Evolutionary conservation across 1,284 basidiomycete genomes (phyloP), one percentile per base, ranked within the genome.

Genomic region (Cryptococcus sp.): DNA sequence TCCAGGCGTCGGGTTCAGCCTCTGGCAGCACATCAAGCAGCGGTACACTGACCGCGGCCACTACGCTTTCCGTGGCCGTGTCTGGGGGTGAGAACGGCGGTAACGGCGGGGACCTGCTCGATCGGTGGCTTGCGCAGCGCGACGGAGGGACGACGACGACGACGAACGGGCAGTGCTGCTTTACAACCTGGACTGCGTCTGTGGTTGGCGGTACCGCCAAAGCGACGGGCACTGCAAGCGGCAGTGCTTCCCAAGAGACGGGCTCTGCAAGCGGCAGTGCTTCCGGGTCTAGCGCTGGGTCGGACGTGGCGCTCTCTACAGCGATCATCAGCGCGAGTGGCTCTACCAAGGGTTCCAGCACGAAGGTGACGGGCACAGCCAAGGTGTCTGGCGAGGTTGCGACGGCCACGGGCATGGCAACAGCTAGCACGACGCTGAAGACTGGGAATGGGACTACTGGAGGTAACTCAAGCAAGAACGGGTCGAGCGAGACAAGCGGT

Each of bases 91-190:
- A 55, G 8, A 28, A 36, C 18, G 24, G 23, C 20, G 33, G 40
- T 16, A 56, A 49, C 38, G 53, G 28, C 28, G 28, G 28, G 28
- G 28, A 52, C 15, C 39, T 57, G 42, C 20, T 50, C 6, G 47
- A 39, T 21, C 52, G 56, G 11, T 42, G 45, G 48, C 35, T 50
- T 16, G 44, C 16, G 28, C 39, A 55, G 33, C 56, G 52, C 15
- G 62, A 49, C 12, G 53, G 48, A 16, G 53, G 46, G 42, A 68
- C 64, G 5, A 60, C 53, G 12, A 60, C 53, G 12, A 68, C 63
- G 20, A 66, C 53, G 43, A 46, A 60, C 42, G 68, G 64, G 28
- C 63, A 70, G 55, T 71, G 70, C 46, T 71, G 70, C 53, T 67
- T 56, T 37, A 71, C 70, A 1, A 71, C 68, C 21, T 71, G 63